Evolutionary conservation across 257 asterid genomes (phyloP), one percentile per base, ranked within the genome.

Genomic region (Fraxinus pennsylvanica): DNA sequence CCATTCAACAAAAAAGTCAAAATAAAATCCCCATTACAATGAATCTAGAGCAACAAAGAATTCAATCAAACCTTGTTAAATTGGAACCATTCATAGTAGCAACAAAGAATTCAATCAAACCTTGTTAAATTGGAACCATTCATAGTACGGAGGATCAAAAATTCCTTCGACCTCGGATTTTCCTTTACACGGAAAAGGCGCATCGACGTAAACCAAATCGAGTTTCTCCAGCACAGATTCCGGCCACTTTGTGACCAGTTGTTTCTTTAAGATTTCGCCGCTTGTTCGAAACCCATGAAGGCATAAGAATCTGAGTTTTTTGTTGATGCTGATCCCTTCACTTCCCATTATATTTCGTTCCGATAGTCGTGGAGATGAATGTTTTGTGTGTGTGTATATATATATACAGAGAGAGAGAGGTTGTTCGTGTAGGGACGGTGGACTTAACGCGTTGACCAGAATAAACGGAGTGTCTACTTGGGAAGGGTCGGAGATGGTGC

Each of bases 221-320:
- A 88, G 71, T 70, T 82, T 85, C 0, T 86, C 81, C 29, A 80
- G 38, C 1, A 88, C 88, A 9, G 85, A 78, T 71, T 61, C 73
- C 38, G 86, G 82, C 91, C 91, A 88, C 78, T 88, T 88, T 1
- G 72, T 78, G 1, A 80, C 59, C 21, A 88, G 45, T 61, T 88
- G 89, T 19, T 80, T 88, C 85, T 76, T 80, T 22, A 88, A 36
- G 68, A 85, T 86, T 52, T 81, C 82, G 15, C 76, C 91, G 76
- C 90, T 88, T 1, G 91, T 88, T 71, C 91, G 65, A 81, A 85
- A 88, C 36, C 91, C 91, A 82, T 88, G 91, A 7, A 85, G 84
- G 81, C 91, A 88, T 0, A 88, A 71, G 43, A 88, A 76, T 74
- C 88, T 88, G 36, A 86, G 89, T 69, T 85, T 88, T 75, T 78